Evolutionary conservation across 768 basidiomycete species (phyloP).

Genomic region (Russula sp.): DNA sequence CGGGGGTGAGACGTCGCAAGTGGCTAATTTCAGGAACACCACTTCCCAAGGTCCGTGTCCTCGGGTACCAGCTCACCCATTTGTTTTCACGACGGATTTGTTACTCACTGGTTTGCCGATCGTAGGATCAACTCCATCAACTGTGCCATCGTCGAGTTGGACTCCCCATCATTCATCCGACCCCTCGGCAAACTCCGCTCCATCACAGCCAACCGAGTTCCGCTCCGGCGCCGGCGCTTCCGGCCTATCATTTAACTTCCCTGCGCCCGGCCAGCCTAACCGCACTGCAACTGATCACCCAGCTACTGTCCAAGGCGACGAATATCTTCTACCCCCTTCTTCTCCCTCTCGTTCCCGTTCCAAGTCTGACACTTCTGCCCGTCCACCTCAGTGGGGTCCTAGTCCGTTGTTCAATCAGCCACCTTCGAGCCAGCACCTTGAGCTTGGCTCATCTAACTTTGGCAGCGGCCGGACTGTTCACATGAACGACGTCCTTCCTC

Average conservation of each 20-base stretch:
- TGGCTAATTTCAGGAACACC: slow-evolving; percentile 45
- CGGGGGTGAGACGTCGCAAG: slow-evolving; percentile 41
- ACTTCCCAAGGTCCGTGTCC: slow-evolving; percentile 46
- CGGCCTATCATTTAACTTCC: slow-evolving; percentile 21
- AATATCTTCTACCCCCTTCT: slow-evolving; percentile 20
- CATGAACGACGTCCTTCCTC: slow-evolving; percentile 18
- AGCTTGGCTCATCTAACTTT: slow-evolving; percentile 3
- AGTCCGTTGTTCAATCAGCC: slow-evolving; percentile 5
- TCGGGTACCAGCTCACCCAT: not conserved
- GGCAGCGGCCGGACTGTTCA: slow-evolving; percentile 1
- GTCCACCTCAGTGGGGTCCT: slow-evolving; percentile 17
- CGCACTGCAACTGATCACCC: slow-evolving; percentile 5
- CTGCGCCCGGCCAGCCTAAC: slow-evolving; percentile 1
- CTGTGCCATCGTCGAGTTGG: slow-evolving; percentile 18
- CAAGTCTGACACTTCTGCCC: slow-evolving; percentile 21
- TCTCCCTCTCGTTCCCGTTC: slow-evolving; percentile 20
- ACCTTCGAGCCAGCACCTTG: not conserved
- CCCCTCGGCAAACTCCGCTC: slow-evolving; percentile 19
- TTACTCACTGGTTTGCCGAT: slow-evolving; percentile 11
- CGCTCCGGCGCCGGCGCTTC: slow-evolving; percentile 8
- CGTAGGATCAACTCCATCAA: slow-evolving; percentile 21
- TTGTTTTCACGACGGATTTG: slow-evolving; percentile 9
- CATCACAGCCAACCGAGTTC: slow-evolving; percentile 14
- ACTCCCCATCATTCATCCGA: slow-evolving; percentile 24
- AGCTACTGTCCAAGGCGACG: slow-evolving; percentile 12